A percentile compares a stretch with the other conserved stretches of the same genome.
These are phyloP conservation scores for Periconia digitata DNA, from an alignment of 2,329 filamentous ascomycete genomes.

Conservation along the genomic window DNA sequence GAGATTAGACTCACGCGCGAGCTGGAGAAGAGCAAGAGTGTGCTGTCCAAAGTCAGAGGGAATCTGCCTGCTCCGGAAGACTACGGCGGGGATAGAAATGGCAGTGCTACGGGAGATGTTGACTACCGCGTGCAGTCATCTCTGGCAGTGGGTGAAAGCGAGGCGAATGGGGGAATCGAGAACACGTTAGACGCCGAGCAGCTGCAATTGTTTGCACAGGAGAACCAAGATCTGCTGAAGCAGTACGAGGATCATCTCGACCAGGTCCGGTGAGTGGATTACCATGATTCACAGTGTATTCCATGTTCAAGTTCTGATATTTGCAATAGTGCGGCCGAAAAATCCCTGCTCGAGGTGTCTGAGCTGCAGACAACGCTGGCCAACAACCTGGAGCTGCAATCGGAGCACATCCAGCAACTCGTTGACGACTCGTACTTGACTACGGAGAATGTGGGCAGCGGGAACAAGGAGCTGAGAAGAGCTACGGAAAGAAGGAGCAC, in stretches of 20 bases:
- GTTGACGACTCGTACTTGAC: constrained; percentile 81
- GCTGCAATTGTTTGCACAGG: constrained; percentile 87
- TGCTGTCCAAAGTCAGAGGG: constrained; percentile 69
- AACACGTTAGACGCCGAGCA: constrained; percentile 77
- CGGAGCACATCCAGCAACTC: constrained; percentile 85
- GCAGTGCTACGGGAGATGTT: constrained; percentile 7
- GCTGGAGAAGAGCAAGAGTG: constrained; percentile 85
- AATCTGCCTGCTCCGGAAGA: constrained; percentile 26
- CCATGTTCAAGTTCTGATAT: constrained; percentile 16
- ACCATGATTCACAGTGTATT: neutral
- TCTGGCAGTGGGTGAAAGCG: constrained; percentile 24
- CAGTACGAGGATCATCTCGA: constrained; percentile 93
- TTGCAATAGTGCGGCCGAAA: constrained; percentile 72
- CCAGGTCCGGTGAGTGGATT: constrained; percentile 77
- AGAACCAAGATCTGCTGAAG: constrained; percentile 89
- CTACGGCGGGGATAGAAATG: constrained; percentile 23
- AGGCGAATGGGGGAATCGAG: constrained; percentile 42
- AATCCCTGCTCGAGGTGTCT: constrained; percentile 87
- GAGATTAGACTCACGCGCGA: constrained; percentile 82
- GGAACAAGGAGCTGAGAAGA: constrained; percentile 88
- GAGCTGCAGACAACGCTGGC: constrained; percentile 89
- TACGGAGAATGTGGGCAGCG: constrained; percentile 81
- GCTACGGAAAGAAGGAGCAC: constrained; percentile 62
- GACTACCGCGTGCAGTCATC: constrained; percentile 31
- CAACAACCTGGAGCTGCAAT: constrained; percentile 80